phyloP scores from a whole-genome alignment of 1,284 basidiomycete species.

The Macrocystidia cucumis region DNA sequence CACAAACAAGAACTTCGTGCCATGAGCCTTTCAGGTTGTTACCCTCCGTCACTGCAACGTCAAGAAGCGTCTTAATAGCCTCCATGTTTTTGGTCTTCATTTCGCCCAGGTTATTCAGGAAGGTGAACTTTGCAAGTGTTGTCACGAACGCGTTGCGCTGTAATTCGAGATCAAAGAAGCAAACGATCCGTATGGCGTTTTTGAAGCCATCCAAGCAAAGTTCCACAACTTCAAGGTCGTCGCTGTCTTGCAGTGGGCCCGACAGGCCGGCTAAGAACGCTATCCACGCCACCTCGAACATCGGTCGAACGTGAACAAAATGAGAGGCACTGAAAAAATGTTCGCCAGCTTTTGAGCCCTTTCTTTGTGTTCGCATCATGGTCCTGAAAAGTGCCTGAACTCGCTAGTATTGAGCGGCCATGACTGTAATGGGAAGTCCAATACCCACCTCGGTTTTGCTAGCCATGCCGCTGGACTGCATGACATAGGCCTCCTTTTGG shows the following conservation, averaged over 20 bases:
- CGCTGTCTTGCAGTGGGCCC: slow-evolving; percentile 86
- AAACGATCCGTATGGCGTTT: slow-evolving; percentile 87
- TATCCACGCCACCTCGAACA: slow-evolving; percentile 99
- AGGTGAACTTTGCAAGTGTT: slow-evolving; percentile 96
- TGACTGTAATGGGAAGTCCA: slow-evolving; percentile 3
- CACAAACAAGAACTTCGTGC: slow-evolving; percentile 92
- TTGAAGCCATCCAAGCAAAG: slow-evolving; percentile 94
- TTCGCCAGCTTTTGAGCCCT: slow-evolving; percentile 64
- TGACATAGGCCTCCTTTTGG: slow-evolving; percentile 90
- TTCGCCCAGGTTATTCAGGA: slow-evolving; percentile 92
- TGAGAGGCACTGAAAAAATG: slow-evolving; percentile 95
- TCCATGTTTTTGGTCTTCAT: slow-evolving; percentile 99
- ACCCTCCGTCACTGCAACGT: slow-evolving; percentile 90
- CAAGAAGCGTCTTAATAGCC: slow-evolving; percentile 89
- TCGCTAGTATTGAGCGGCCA: slow-evolving; percentile 6
- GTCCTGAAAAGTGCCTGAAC: slow-evolving; percentile 80
- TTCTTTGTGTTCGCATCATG: slow-evolving; percentile 82
- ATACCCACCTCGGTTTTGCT: slow-evolving; percentile 82
- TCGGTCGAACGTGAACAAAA: slow-evolving; percentile 90
- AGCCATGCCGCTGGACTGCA: slow-evolving; percentile 92
- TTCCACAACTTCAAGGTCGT: slow-evolving; percentile 86
- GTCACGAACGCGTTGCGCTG: slow-evolving; percentile 96
- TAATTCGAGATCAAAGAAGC: slow-evolving; percentile 92
- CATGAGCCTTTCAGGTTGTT: slow-evolving; percentile 93
- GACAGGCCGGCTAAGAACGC: slow-evolving; percentile 92